Conservation (phyloP, 805 yeast genomes). For the Yamadazyma nakazawae region DNA sequence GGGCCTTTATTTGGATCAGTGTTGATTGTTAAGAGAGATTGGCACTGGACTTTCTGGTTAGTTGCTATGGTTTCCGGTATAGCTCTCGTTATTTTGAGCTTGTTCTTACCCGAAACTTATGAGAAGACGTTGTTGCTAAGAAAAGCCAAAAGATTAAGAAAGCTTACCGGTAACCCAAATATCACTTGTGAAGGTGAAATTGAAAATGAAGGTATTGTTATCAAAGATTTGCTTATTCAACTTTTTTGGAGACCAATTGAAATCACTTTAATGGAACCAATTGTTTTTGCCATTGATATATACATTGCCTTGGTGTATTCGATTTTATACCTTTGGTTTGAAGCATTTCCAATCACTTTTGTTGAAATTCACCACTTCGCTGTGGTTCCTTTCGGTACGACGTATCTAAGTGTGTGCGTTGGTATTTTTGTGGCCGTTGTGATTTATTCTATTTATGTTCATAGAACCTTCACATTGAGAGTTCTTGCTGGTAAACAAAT, state of each 20-base stretch:
- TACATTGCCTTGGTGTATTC: constrained; percentile 55
- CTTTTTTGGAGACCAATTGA: constrained; percentile 50
- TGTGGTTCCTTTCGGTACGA: constrained; percentile 44
- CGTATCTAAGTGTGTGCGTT: constrained; percentile 47
- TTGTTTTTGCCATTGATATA: constrained; percentile 50
- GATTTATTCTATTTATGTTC: constrained; percentile 24
- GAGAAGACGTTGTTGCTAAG: constrained; percentile 42
- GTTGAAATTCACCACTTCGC: constrained; percentile 43
- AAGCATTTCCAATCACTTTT: constrained; percentile 50
- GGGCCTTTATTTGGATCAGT: constrained; percentile 60
- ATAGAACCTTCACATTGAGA: constrained; percentile 21
- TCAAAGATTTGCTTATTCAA: constrained; percentile 18
- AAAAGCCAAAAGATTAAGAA: constrained; percentile 48
- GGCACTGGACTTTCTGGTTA: constrained; percentile 59
- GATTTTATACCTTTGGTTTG: constrained; percentile 54
- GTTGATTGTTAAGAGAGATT: constrained; percentile 47
- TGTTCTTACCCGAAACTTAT: constrained; percentile 44
- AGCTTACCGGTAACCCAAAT: constrained; percentile 45
- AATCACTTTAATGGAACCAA: constrained; percentile 51
- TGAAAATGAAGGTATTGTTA: constrained; percentile 16
- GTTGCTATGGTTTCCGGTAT: constrained; percentile 40
- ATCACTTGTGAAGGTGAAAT: constrained; percentile 40
- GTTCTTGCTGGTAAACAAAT: constrained; percentile 22
- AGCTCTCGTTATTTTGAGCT: constrained; percentile 31
- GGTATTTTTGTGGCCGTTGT: constrained; percentile 44